Conservation (phyloP, 768 basidiomycete species). For the Termitomyces sp. region DNA sequence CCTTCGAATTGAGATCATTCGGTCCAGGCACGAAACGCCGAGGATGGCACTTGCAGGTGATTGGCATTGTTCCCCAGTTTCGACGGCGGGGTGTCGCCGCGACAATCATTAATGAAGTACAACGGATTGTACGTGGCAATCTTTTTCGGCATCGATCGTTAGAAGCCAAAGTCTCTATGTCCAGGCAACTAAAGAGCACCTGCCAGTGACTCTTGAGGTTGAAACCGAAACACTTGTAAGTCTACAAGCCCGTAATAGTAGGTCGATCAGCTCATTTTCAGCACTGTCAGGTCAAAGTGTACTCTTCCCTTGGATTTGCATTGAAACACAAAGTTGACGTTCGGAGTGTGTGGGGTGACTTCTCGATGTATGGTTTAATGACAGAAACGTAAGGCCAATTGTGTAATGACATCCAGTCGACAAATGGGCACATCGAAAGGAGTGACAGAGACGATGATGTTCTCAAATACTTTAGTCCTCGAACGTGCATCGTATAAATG, state of each 20-base stretch:
- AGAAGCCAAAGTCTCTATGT: no score
- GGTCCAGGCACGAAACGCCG: slow-evolving; percentile 9
- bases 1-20: slow-evolving; percentile 9
- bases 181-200: slow-evolving; percentile 2
- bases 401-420: neutral
- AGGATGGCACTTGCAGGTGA: slow-evolving; percentile 14
- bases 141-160: neutral
- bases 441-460: neutral
- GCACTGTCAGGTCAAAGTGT: slow-evolving; percentile 4
- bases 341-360: slow-evolving; percentile 5
- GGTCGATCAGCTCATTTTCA: neutral
- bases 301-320: slow-evolving; percentile 8
- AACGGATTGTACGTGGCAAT: slow-evolving; percentile 1
- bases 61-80: slow-evolving; percentile 12
- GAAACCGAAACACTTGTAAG: slow-evolving; percentile 7
- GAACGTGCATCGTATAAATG: neutral
- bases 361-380: slow-evolving; percentile 10
- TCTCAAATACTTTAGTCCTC: neutral
- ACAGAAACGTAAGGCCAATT: neutral
- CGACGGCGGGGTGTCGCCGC: slow-evolving; percentile 10
- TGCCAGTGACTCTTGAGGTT: slow-evolving; percentile 10
- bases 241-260: neutral
- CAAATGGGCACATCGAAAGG: neutral
- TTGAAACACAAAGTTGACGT: slow-evolving; percentile 9
- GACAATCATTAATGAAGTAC: slow-evolving; percentile 8